Evolutionary conservation across 208 protist genomes (phyloP).

Genomic region (Trypanosoma rangeli): DNA sequence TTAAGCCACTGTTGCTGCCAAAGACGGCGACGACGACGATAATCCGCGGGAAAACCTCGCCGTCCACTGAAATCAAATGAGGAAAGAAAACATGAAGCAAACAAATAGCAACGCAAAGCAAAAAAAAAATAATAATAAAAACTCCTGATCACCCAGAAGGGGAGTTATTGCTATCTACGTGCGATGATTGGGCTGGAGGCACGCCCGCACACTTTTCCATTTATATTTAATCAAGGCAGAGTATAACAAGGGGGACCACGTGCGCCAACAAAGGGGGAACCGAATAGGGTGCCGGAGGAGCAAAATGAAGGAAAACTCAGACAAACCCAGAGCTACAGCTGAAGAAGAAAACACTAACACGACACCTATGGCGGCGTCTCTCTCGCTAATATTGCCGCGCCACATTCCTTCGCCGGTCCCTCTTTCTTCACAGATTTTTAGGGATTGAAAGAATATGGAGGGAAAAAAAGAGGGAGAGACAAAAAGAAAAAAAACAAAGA

Average conservation of each 20-base stretch:
- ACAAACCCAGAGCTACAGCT: neutral
- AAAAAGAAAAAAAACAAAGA: slow-evolving; percentile 17
- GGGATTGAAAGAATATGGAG: neutral
- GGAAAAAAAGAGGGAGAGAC: neutral
- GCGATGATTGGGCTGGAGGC: neutral
- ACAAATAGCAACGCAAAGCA: slow-evolving; percentile 3
- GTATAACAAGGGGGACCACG: neutral
- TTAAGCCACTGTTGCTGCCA: neutral
- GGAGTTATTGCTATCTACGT: neutral
- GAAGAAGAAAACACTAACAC: neutral
- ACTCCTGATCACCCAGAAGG: neutral
- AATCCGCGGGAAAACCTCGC: neutral
- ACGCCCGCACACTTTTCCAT: neutral
- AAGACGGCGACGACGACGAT: neutral
- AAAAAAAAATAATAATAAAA: slow-evolving; percentile 8
- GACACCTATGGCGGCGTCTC: neutral
- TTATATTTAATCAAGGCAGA: neutral
- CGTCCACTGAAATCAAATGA: neutral
- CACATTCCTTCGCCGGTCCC: neutral
- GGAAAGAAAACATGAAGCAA: neutral
- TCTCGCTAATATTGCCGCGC: neutral
- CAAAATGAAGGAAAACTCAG: neutral
- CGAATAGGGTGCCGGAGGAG: slow-evolving; percentile 5
- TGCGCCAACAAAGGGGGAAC: neutral
- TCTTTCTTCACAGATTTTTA: slow-evolving; percentile 2